A percentile compares a stretch with the other conserved stretches of the same genome.
Evolutionary conservation across 2,329 filamentous ascomycete genomes (phyloP).

Genomic region (Metarhizium guizhouense): DNA sequence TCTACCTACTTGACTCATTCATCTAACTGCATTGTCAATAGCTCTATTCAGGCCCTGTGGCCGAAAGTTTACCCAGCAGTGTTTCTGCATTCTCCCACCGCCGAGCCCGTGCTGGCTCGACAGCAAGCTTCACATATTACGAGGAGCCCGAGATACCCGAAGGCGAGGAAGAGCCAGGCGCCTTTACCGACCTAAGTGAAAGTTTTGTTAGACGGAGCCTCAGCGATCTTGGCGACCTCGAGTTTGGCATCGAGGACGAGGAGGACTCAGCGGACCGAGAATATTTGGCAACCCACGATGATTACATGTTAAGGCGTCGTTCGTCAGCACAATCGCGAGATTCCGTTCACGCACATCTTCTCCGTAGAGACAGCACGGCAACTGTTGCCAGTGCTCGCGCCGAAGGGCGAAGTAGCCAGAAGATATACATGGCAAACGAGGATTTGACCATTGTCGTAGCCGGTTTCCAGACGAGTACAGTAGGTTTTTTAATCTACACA

Average conservation of each 20-base stretch:
- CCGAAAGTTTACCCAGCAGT: slow-evolving; percentile 92
- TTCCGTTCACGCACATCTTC: slow-evolving; percentile 55
- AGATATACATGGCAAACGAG: slow-evolving; percentile 86
- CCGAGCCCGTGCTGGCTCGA: slow-evolving; percentile 71
- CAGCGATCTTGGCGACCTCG: slow-evolving; percentile 30
- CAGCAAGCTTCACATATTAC: slow-evolving; percentile 83
- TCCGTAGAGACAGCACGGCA: slow-evolving; percentile 60
- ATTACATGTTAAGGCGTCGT: slow-evolving; percentile 47
- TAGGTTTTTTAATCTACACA: slow-evolving; percentile 62
- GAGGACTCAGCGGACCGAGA: slow-evolving; percentile 32
- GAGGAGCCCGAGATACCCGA: slow-evolving; percentile 41
- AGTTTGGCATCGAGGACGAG: slow-evolving; percentile 31
- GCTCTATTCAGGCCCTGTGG: slow-evolving; percentile 86
- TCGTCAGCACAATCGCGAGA: slow-evolving; percentile 51
- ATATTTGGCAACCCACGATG: slow-evolving; percentile 29
- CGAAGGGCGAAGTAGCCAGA: slow-evolving; percentile 67
- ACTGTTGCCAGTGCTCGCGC: slow-evolving; percentile 58
- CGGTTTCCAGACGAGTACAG: slow-evolving; percentile 70
- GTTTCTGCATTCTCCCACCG: slow-evolving; percentile 87
- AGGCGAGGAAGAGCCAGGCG: slow-evolving; percentile 21
- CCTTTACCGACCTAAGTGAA: slow-evolving; percentile 13
- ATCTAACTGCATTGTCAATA: slow-evolving; percentile 16
- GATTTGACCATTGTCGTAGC: slow-evolving; percentile 91
- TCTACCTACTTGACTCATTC: background rate
- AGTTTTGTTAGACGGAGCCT: slow-evolving; percentile 20